Percentiles rank a stretch among this genome's conserved stretches.
phyloP scores from a whole-genome alignment of 2,329 filamentous ascomycete species.

The Macrophomina phaseolina region DNA sequence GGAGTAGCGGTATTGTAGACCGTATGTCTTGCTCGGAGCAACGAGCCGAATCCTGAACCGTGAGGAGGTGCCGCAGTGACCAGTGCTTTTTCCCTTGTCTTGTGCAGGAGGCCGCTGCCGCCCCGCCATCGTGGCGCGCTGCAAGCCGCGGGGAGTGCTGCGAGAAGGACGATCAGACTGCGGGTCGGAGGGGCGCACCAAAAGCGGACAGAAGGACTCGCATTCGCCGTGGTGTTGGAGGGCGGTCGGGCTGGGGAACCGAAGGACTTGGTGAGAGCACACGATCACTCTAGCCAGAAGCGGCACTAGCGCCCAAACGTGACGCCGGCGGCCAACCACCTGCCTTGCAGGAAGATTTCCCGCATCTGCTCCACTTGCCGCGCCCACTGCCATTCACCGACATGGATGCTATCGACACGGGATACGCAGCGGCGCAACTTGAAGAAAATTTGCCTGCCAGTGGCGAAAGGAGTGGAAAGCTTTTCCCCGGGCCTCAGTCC shows the following conservation, averaged over 20 bases:
- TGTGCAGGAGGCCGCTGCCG: background rate
- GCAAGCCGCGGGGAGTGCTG: background rate
- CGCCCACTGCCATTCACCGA: slow-evolving; percentile 16
- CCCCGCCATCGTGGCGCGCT: background rate
- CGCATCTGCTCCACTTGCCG: slow-evolving; percentile 15
- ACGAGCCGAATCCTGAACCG: slow-evolving; percentile 14
- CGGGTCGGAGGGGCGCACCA: background rate
- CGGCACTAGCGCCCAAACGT: background rate
- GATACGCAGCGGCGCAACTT: background rate
- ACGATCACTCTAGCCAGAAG: background rate
- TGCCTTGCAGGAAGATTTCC: slow-evolving; percentile 3
- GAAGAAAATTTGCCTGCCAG: background rate
- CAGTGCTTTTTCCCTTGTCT: background rate
- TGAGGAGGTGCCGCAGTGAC: slow-evolving; percentile 6
- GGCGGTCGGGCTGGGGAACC: background rate
- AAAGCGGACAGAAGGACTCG: background rate
- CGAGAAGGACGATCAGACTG: background rate
- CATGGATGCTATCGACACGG: slow-evolving; percentile 10
- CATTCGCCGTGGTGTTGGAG: background rate
- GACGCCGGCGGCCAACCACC: background rate
- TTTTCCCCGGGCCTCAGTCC: background rate
- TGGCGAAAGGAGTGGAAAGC: background rate
- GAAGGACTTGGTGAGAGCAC: background rate
- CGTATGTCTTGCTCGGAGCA: slow-evolving; percentile 4
- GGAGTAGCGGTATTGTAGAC: slow-evolving; percentile 6